phyloP scores from a whole-genome alignment of 371 early-diverging fungal genomes.

The Mucor lusitanicus region DNA sequence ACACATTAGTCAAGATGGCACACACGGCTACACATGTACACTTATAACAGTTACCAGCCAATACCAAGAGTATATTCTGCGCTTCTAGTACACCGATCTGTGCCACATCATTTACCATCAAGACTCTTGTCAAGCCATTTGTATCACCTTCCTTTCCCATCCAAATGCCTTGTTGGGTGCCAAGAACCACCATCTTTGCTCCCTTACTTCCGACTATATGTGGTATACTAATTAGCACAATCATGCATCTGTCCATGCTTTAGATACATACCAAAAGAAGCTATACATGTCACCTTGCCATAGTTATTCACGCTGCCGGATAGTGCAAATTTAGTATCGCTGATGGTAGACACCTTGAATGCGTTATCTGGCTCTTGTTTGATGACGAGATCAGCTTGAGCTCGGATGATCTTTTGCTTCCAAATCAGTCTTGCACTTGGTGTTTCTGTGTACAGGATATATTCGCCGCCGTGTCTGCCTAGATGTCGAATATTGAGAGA shows the following conservation, averaged over 20 bases:
- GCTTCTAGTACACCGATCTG: conserved; percentile 33
- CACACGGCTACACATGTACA: not conserved
- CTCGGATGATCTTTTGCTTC: conserved; percentile 8
- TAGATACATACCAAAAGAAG: conserved; percentile 37
- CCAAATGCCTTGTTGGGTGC: conserved; percentile 79
- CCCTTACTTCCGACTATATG: conserved; percentile 11
- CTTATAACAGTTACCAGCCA: conserved; percentile 13
- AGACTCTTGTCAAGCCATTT: conserved; percentile 23
- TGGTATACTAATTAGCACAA: not conserved
- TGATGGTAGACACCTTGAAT: conserved; percentile 5
- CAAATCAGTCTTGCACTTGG: conserved; percentile 3
- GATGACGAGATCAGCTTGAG: not conserved
- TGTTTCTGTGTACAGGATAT: conserved; percentile 7
- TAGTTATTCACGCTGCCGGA: not conserved
- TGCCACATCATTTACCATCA: conserved; percentile 27
- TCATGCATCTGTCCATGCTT: not conserved
- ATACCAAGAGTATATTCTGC: conserved; percentile 18
- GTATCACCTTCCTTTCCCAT: conserved; percentile 38
- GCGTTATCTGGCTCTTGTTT: not conserved
- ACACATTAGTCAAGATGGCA: not conserved
- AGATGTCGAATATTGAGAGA: conserved; percentile 11
- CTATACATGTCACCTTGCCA: conserved; percentile 57
- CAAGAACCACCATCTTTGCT: conserved; percentile 60
- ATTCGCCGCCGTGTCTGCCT: conserved; percentile 8
- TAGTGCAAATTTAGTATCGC: not conserved